Evolutionary conservation across 208 protist species (phyloP).

Genomic region (Novymonas esmeraldas): DNA sequence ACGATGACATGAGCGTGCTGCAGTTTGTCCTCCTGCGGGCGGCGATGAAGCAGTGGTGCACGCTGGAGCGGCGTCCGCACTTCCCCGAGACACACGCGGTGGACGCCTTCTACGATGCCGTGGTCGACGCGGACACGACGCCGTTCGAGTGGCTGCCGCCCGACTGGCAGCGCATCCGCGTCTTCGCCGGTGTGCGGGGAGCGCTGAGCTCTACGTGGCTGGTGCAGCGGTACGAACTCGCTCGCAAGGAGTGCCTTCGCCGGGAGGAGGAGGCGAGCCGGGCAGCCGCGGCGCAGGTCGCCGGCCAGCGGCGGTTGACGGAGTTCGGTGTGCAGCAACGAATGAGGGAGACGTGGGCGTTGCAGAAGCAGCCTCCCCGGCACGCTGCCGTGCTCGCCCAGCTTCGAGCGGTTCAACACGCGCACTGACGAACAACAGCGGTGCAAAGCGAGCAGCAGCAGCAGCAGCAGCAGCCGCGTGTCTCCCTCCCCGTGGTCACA

Average conservation of each 20-base stretch:
- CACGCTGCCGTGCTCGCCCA: constrained; percentile 44
- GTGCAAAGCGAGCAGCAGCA: background rate
- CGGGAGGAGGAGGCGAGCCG: constrained; percentile 21
- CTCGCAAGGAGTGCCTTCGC: constrained; percentile 42
- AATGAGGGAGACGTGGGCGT: constrained; percentile 39
- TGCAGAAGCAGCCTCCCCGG: constrained; percentile 60
- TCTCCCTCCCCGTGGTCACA: background rate
- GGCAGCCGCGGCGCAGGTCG: constrained; percentile 3
- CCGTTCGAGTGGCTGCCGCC: constrained; percentile 47
- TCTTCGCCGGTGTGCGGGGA: constrained; percentile 56
- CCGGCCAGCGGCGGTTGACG: constrained; percentile 42
- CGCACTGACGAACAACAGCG: background rate
- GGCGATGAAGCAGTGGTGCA: constrained; percentile 44
- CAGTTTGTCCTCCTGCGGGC: constrained; percentile 46
- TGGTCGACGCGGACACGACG: constrained; percentile 49
- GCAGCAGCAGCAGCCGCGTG: too few species aligned
- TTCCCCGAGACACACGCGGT: constrained; percentile 53
- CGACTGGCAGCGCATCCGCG: constrained; percentile 65
- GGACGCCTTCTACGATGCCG: constrained; percentile 65
- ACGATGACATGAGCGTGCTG: constrained; percentile 47
- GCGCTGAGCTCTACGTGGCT: constrained; percentile 56
- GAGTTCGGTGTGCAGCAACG: constrained; percentile 47
- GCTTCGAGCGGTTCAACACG: constrained; percentile 39
- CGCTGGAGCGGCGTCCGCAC: constrained; percentile 26
- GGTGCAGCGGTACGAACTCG: constrained; percentile 61